Evolutionary conservation across 805 yeast genomes (phyloP).

Genomic region (Metahyphopichia silvanorum): DNA sequence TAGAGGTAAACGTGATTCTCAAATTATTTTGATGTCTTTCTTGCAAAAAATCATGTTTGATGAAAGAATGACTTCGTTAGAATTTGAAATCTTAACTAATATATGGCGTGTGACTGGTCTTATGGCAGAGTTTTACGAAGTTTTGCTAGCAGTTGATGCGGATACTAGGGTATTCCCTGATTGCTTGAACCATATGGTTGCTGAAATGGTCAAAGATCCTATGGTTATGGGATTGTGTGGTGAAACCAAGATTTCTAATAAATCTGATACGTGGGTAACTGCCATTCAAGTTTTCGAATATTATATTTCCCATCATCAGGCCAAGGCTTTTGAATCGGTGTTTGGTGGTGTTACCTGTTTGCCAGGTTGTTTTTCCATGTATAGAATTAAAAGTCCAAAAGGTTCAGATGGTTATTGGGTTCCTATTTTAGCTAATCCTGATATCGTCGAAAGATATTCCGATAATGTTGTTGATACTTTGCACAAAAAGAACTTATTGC

Average conservation of each 20-base stretch:
- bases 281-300: constrained; percentile 92
- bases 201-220: constrained; percentile 85
- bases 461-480: constrained; percentile 82
- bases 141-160: constrained; percentile 90
- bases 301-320: constrained; percentile 89
- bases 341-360: constrained; percentile 94
- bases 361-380: constrained; percentile 94
- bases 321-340: constrained; percentile 92
- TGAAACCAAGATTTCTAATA: constrained; percentile 87
- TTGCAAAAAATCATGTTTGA: constrained; percentile 84
- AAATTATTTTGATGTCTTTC: constrained; percentile 85
- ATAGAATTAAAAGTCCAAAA: constrained; percentile 87
- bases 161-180: constrained; percentile 89
- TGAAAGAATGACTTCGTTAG: constrained; percentile 91
- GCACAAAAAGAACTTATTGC: constrained; percentile 79
- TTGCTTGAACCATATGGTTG: constrained; percentile 84
- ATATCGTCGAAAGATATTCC: constrained; percentile 86
- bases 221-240: constrained; percentile 91
- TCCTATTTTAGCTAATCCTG: constrained; percentile 89
- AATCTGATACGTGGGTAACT: constrained; percentile 82
- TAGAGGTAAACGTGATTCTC: constrained; percentile 96
- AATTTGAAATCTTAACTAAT: constrained; percentile 68
- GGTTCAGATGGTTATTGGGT: constrained; percentile 76
- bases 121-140: constrained; percentile 78
- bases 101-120: constrained; percentile 85